A percentile compares a stretch with the other conserved stretches of the same genome.
Evolutionary conservation across 805 yeast species (phyloP).

Genomic region (Zygosaccharomyces kombuchaensis): DNA sequence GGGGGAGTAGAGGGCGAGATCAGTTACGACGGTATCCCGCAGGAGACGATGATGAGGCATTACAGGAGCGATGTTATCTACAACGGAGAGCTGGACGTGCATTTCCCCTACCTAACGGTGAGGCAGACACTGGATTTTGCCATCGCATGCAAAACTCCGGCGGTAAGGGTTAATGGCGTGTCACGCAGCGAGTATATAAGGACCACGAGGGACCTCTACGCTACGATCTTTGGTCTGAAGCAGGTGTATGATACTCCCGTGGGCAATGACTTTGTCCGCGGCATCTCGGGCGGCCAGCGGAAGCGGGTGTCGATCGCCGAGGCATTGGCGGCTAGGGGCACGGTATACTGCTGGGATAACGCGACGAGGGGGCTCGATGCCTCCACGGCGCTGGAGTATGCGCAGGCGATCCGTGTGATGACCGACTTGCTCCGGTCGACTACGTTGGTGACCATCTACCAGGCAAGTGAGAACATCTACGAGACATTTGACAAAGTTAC

Average conservation of each 20-base stretch:
- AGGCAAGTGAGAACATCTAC: slow-evolving; percentile 46
- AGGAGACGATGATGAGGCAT: slow-evolving; percentile 24
- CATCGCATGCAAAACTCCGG: slow-evolving; percentile 41
- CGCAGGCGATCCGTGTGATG: slow-evolving; percentile 41
- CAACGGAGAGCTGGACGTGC: slow-evolving; percentile 53
- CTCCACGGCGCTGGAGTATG: slow-evolving; percentile 46
- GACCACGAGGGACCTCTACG: slow-evolving; percentile 37
- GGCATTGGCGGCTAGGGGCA: slow-evolving; percentile 44
- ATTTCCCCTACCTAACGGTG: slow-evolving; percentile 53
- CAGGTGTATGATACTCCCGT: slow-evolving; percentile 57
- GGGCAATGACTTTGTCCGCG: slow-evolving; percentile 60
- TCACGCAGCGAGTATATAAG: slow-evolving; percentile 39
- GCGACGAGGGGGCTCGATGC: slow-evolving; percentile 50
- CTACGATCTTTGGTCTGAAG: slow-evolving; percentile 41
- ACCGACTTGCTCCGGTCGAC: slow-evolving; percentile 40
- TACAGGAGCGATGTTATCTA: slow-evolving; percentile 25
- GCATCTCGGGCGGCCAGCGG: slow-evolving; percentile 67
- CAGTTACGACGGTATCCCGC: slow-evolving; percentile 55
- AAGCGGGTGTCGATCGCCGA: slow-evolving; percentile 64
- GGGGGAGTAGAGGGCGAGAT: slow-evolving; percentile 36
- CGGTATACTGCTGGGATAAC: slow-evolving; percentile 50
- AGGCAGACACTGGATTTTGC: slow-evolving; percentile 56
- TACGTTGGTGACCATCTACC: slow-evolving; percentile 45
- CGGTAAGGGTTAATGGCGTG: slow-evolving; percentile 33
- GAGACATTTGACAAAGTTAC: slow-evolving; percentile 46